phyloP scores from a whole-genome alignment of 2,329 filamentous ascomycete species.

The Coleophoma cylindrospora region DNA sequence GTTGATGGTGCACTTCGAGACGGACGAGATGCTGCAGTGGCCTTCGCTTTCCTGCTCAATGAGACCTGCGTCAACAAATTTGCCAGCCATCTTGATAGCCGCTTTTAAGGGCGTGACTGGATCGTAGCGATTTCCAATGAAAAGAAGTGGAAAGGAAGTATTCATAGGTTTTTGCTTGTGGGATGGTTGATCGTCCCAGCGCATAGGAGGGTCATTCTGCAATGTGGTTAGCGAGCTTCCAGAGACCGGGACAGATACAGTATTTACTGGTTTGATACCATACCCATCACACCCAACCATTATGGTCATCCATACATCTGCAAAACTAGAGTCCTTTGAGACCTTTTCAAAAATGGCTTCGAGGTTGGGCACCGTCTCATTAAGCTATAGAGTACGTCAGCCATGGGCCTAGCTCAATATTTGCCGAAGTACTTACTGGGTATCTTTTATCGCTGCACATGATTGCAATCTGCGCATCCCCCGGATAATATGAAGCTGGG shows the following conservation, averaged over 20 bases:
- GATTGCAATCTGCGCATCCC: slow-evolving; percentile 18
- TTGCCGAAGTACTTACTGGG: slow-evolving; percentile 10
- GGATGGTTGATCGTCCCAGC: slow-evolving; percentile 22
- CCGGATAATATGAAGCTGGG: slow-evolving; percentile 8
- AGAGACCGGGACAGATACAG: background rate
- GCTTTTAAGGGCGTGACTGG: slow-evolving; percentile 29
- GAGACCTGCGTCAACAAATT: slow-evolving; percentile 20
- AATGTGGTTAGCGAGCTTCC: background rate
- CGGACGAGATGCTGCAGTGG: slow-evolving; percentile 18
- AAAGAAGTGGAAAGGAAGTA: slow-evolving; percentile 32
- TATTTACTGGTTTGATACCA: slow-evolving; percentile 12
- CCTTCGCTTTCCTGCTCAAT: slow-evolving; percentile 22
- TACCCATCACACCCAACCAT: slow-evolving; percentile 21
- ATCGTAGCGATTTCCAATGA: slow-evolving; percentile 33
- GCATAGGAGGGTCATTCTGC: slow-evolving; percentile 17
- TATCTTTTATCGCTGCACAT: slow-evolving; percentile 25
- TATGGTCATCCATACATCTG: slow-evolving; percentile 17
- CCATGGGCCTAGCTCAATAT: background rate
- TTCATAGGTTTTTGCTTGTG: slow-evolving; percentile 21
- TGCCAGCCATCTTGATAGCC: slow-evolving; percentile 22
- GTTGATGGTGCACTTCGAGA: slow-evolving; percentile 17
- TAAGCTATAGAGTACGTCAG: slow-evolving; percentile 12
- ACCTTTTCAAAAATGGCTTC: slow-evolving; percentile 16
- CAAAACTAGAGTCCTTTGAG: slow-evolving; percentile 13
- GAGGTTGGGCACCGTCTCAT: slow-evolving; percentile 19